Conservation (phyloP, 768 basidiomycete species). For the Mycena sanguinolenta region DNA sequence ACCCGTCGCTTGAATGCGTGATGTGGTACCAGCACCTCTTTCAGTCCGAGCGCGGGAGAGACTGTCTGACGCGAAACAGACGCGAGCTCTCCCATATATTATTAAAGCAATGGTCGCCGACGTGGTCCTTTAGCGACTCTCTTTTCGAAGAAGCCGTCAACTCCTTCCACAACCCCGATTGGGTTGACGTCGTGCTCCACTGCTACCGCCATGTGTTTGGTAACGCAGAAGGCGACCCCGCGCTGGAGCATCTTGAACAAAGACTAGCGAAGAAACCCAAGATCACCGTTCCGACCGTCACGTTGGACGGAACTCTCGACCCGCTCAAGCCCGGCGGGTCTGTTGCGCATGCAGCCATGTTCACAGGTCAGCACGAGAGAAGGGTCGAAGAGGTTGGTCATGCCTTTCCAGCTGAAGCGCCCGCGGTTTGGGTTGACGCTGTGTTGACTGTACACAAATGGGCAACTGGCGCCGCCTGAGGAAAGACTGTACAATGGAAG, state of each 20-base stretch:
- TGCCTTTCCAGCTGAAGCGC: background rate
- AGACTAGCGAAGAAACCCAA: background rate
- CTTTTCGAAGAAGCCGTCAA: background rate
- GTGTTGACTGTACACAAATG: background rate
- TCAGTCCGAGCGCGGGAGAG: background rate
- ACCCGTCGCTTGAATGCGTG: background rate
- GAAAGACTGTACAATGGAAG: too few species aligned
- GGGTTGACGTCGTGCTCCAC: conserved; percentile 2
- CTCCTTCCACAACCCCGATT: conserved; percentile 4
- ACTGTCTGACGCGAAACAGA: background rate
- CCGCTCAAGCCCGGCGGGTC: background rate
- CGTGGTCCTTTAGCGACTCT: background rate
- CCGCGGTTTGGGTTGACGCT: background rate
- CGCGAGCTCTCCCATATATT: background rate
- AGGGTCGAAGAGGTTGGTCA: conserved; percentile 1
- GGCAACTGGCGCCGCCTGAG: too few species aligned
- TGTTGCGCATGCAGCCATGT: background rate
- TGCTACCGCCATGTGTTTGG: conserved; percentile 7
- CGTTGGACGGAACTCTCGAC: background rate
- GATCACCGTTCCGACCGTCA: background rate
- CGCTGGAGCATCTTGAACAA: background rate
- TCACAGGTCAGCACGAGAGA: conserved; percentile 3
- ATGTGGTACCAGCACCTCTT: conserved; percentile 13
- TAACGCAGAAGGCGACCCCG: background rate
- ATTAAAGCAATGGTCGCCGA: conserved; percentile 1